Evolutionary conservation across 306 rosid species (phyloP), one percentile per base, ranked within the genome.

Genomic region (Prosopis cineraria): DNA sequence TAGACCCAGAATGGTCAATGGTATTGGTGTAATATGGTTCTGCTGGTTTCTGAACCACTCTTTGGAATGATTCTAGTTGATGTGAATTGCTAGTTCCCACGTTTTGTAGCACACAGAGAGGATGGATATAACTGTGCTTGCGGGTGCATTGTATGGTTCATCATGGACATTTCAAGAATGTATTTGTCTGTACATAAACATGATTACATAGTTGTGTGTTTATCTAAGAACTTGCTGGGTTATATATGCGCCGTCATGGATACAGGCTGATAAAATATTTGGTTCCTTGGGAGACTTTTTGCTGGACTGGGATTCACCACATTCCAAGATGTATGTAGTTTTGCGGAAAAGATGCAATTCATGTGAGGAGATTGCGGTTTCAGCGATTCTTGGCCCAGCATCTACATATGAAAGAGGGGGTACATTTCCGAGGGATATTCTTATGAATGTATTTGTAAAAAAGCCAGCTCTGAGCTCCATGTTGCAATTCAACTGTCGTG

Each of bases 351-450:
- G 88, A 79, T 73, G 66, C 7, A 84, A 84, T 73, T 82, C 88
- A 0, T 97, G 97, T 6, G 97, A 90, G 78, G 97, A 87, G 83
- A 76, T 94, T 74, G 92, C 89, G 2, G 55, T 94, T 43, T 94
- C 98, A 7, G 97, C 97, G 2, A 11, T 88, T 50, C 43, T 88
- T 69, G 93, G 93, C 53, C 82, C 90, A 2, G 1, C 11, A 25
- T 68, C 88, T 19, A 66, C 70, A 10, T 79, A 70, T 2, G 85
- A 75, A 22, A 53, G 25, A 12, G 80, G 81, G 1, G 70, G 75
- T 1, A n/a, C 43, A 43, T 86, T 87, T 74, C 75, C 90, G 4
- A 83, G 95, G 84, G 85, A 89, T 14, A 86, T 78, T 60, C 74
- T 82, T 74, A 91, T 92, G 91, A 94, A 94, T 86, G 85, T 94